Evolutionary conservation across 768 basidiomycete genomes (phyloP), one percentile per base, ranked within the genome.

Genomic region (Agaricus sinodeliciosus): DNA sequence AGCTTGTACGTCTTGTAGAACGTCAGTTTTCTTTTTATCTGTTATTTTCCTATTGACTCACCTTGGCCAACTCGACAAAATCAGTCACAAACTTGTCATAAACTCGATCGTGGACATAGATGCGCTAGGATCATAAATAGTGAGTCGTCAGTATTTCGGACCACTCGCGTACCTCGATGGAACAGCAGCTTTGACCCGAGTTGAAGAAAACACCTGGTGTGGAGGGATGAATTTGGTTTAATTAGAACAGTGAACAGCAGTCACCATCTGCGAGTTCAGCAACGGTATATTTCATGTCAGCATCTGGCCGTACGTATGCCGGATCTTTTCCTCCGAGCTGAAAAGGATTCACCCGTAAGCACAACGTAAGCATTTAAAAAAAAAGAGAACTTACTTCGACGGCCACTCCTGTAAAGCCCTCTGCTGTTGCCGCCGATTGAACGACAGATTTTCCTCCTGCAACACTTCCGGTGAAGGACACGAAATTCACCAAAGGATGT

Each of bases 281-380:
- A 11, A 82, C 85, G 0, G 93, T 87, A 61, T 87, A 97, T 9
- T 81, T 79, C 1, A 96, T 62, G 67, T 96, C 82, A 0, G 88
- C 92, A 65, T 97, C 95, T 2, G 79, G 69, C 19, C 93, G 74
- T 5, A 99, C 94, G 62, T 97, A 99, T 2, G 95, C 96, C 2
- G 96, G 93, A 63, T 99, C 96, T 67, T 99, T 98, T 1, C 96
- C 96, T 1, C 96, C 96, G 13, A 99, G 81, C 88, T 92, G 58
- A 16, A 43, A 16, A 37, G 15, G 22, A 28, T 3, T 9, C 3
- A 56, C 22, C 22, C 22, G 22, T n/a, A 39, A 39, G 16, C 13
- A n/a, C 9, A 39, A 3, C 5, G 12, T 8, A 2, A 15, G 1
- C 9, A 11, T 16, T 39, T 13, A n/a, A 15, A n/a, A n/a, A 39